Base-by-base conservation (phyloP, 1,284 basidiomycete species). In the Naganishia sp. region DNA sequence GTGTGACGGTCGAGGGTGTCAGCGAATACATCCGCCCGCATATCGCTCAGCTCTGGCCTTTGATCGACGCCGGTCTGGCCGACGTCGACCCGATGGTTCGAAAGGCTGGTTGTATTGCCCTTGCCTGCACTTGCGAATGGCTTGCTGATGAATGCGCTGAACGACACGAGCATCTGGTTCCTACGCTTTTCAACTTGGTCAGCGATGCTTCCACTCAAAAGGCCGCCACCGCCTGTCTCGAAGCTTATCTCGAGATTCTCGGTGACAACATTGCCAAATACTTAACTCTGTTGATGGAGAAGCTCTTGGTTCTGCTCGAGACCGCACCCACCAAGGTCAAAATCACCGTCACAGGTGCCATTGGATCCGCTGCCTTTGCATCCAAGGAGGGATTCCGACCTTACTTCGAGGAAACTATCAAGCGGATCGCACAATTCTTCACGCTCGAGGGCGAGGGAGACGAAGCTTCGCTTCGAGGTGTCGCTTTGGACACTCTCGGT, bases 91-190 rank as follows among this genome's bases (percentile, higher is more conserved):
- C 89, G 18, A 85, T 87, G 39, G 96, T 99, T 56, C 86, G 95
- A 75, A 96, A 95, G 78, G 95, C 95, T 5, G 90, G 92, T 18
- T 98, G 95, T 78, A 87, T 95, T 69, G 91, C 94, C 49, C 88
- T 99, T 68, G 93, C 92, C 76, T 99, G 95, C 81, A 82, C 99
- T 63, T 98, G 95, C 78, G 96, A 99, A 81, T 97, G 94, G 91
- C 84, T 99, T 33, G 92, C 95, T 72, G 95, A 97, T 55, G 92
- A 96, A 74, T 95, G 92, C 75, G 87, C 88, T 28, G 83, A 87
- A 48, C 89, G 89, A 75, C 96, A 99, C 81, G 83, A 84, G 11
- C 84, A 88, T 65, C 87, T 99, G 60, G 85, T 99, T 66, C 96
- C 96, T 50, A 89, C 88, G 55, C 89, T 96, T 74, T 92, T 95